These are phyloP conservation scores for Penicillium argentinense DNA, from an alignment of 495 filamentous ascomycete genomes.

Conservation along the genomic window DNA sequence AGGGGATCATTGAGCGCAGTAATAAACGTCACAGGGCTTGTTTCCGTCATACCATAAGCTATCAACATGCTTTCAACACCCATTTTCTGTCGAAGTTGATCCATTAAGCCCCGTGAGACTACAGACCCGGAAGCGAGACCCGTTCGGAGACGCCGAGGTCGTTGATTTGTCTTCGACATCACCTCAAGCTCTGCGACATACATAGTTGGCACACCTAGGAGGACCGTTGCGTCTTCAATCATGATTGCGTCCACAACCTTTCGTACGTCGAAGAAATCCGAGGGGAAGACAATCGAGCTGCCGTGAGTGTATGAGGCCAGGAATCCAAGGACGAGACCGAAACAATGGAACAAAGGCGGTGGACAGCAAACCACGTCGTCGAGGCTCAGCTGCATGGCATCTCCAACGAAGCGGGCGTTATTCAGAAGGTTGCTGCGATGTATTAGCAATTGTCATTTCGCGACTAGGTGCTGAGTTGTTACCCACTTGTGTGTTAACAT, in stretches of 20 bases:
- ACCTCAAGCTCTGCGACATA: constrained; percentile 75
- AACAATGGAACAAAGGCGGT: constrained; percentile 83
- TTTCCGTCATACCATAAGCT: constrained; percentile 26
- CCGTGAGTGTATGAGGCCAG: constrained; percentile 80
- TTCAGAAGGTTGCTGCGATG: constrained; percentile 66
- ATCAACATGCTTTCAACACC: constrained; percentile 21
- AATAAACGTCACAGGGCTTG: constrained; percentile 20
- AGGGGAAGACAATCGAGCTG: constrained; percentile 37
- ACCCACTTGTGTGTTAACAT: constrained; percentile 68
- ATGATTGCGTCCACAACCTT: constrained; percentile 62
- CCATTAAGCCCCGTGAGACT: constrained; percentile 18
- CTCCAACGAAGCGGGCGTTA: constrained; percentile 71
- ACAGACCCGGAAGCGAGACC: constrained; percentile 19
- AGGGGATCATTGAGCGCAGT: constrained; percentile 10
- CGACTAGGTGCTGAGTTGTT: neutral
- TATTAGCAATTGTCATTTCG: neutral
- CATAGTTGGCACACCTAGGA: constrained; percentile 90
- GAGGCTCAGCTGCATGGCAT: constrained; percentile 66
- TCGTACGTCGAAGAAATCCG: constrained; percentile 10
- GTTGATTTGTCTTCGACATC: constrained; percentile 30
- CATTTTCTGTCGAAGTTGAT: constrained; percentile 15
- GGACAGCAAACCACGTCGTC: constrained; percentile 71
- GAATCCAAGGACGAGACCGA: constrained; percentile 80
- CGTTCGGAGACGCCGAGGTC: constrained; percentile 14
- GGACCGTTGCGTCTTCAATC: constrained; percentile 65